Conservation (phyloP, 148 eudicot species). For the Agrostemma githago region DNA sequence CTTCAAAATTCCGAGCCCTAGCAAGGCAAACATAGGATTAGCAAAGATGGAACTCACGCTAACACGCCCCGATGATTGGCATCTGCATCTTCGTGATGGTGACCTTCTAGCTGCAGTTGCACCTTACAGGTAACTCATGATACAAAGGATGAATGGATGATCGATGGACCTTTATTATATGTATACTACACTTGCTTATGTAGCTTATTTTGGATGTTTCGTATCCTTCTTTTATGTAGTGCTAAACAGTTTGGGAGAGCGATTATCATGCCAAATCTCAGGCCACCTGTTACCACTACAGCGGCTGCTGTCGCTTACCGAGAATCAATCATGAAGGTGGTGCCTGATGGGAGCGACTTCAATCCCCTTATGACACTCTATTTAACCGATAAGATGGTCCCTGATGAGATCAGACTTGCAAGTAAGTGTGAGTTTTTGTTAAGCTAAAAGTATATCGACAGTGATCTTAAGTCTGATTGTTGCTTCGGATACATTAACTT, state of each 20-base stretch:
- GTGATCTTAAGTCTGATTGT: not conserved
- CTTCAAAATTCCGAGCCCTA: conserved; percentile 24
- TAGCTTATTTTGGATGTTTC: conserved; percentile 9
- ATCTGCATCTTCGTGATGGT: conserved; percentile 96
- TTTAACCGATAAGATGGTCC: conserved; percentile 77
- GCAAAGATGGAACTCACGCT: conserved; percentile 71
- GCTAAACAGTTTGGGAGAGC: conserved; percentile 81
- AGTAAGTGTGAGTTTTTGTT: conserved; percentile 43
- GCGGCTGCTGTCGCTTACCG: conserved; percentile 73
- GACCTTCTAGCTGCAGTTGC: conserved; percentile 82
- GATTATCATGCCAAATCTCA: conserved; percentile 90
- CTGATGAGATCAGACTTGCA: conserved; percentile 79
- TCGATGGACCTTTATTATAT: not conserved
- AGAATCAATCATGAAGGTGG: conserved; percentile 63
- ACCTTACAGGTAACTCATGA: conserved; percentile 57
- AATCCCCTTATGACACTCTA: conserved; percentile 91
- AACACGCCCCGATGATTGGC: conserved; percentile 97
- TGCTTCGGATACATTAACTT: not conserved
- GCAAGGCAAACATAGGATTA: conserved; percentile 27
- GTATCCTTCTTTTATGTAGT: conserved; percentile 33
- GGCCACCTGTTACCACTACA: conserved; percentile 83
- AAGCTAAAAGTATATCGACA: not conserved
- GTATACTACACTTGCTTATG: conserved; percentile 8
- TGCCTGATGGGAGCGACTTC: conserved; percentile 58
- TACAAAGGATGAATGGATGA: not conserved